phyloP scores from a whole-genome alignment of 768 basidiomycete species.

The Mycena albidolilacea region DNA sequence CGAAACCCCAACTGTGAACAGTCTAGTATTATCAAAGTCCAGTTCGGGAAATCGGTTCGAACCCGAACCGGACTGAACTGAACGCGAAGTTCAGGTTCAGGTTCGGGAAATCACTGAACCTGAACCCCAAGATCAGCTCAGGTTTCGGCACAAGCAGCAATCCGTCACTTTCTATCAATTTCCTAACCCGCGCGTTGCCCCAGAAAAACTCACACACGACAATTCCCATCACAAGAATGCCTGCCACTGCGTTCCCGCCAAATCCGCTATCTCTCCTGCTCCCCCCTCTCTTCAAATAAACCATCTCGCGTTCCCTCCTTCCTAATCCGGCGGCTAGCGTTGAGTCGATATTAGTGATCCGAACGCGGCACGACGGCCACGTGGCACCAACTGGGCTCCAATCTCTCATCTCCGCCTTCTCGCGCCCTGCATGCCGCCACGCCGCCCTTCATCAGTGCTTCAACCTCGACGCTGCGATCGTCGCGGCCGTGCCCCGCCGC shows the following conservation, averaged over 20 bases:
- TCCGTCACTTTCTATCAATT: background rate
- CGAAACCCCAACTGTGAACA: no score
- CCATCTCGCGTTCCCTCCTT: background rate
- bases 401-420: background rate
- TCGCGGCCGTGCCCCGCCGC: constrained; percentile 9
- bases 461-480: constrained; percentile 2
- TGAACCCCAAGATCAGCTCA: constrained; percentile 1
- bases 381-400: background rate
- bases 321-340: background rate
- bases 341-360: background rate
- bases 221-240: constrained; percentile 1
- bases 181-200: no score
- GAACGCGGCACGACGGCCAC: background rate
- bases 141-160: background rate
- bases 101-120: no score
- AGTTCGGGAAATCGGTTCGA: background rate
- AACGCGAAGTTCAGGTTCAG: constrained; percentile 2
- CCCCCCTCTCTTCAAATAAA: background rate
- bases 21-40: no score
- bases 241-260: background rate
- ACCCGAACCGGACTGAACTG: constrained; percentile 7
- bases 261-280: background rate
- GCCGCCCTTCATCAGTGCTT: constrained; percentile 7
- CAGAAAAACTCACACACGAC: background rate
- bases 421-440: background rate